Evolutionary conservation across 2,329 filamentous ascomycete genomes (phyloP).

Genomic region (Didymella lethalis): DNA sequence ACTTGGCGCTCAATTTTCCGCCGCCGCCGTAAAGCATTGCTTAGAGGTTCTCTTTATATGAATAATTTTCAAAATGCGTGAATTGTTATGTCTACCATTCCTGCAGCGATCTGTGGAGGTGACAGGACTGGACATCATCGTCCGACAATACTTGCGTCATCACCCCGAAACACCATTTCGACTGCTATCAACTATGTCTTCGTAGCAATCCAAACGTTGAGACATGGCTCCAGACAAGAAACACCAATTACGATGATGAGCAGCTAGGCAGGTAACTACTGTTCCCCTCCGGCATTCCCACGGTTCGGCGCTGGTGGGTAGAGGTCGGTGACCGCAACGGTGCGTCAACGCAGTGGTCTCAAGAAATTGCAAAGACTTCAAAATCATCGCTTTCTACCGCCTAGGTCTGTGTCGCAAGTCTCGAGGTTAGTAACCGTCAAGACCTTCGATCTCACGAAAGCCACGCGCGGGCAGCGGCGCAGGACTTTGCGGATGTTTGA

Average conservation of each 20-base stretch:
- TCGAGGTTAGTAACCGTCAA: not conserved
- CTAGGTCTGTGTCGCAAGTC: not conserved
- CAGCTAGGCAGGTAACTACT: not conserved
- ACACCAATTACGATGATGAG: not conserved
- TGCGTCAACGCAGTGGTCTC: not conserved
- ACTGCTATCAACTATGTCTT: not conserved
- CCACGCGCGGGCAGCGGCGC: constrained; percentile 4
- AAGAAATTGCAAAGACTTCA: not conserved
- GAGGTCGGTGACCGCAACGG: not conserved
- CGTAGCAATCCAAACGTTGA: not conserved
- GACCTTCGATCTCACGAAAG: constrained; percentile 1
- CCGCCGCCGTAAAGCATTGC: not conserved
- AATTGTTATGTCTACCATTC: not conserved
- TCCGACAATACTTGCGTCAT: constrained; percentile 3
- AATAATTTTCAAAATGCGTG: too few relatives aligned
- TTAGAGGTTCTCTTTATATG: not conserved
- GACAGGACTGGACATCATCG: not conserved
- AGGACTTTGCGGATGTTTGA: constrained; percentile 30
- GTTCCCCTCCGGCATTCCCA: not conserved
- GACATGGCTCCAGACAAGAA: not conserved
- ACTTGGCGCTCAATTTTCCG: not conserved
- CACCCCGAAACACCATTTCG: not conserved
- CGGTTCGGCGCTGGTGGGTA: not conserved
- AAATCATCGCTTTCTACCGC: not conserved
- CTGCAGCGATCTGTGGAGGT: constrained; percentile 1